A percentile compares a stretch with the other conserved stretches of the same genome.
phyloP scores from a whole-genome alignment of 2,329 filamentous ascomycete species.

The Ophiocordyceps robertsii region DNA sequence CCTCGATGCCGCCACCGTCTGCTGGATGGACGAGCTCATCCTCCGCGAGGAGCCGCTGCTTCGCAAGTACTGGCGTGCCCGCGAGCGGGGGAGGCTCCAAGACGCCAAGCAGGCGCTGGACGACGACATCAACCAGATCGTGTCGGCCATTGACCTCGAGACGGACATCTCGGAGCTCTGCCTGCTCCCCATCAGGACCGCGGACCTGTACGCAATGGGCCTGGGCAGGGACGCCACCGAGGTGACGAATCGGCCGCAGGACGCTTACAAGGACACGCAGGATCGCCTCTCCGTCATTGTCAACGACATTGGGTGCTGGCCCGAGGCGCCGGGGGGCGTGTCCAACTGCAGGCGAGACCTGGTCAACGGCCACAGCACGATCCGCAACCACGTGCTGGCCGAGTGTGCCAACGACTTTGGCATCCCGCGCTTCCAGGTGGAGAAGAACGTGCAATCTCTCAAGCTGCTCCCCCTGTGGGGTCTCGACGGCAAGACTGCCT shows the following conservation, averaged over 20 bases:
- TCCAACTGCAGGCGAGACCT: conserved; percentile 41
- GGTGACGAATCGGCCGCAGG: conserved; percentile 22
- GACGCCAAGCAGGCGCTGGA: conserved; percentile 29
- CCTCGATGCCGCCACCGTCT: conserved; percentile 32
- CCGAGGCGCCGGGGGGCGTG: conserved; percentile 38
- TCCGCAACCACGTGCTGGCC: conserved; percentile 40
- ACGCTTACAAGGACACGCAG: conserved; percentile 30
- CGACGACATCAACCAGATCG: conserved; percentile 19
- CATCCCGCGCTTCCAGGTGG: conserved; percentile 39
- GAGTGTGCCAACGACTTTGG: conserved; percentile 42
- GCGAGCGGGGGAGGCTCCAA: conserved; percentile 26
- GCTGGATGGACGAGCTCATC: conserved; percentile 35
- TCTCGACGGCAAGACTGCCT: conserved; percentile 35
- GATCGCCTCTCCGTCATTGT: conserved; percentile 37
- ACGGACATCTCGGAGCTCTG: conserved; percentile 23
- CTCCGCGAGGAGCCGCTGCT: conserved; percentile 31
- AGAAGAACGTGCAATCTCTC: conserved; percentile 39
- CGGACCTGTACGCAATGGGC: conserved; percentile 28
- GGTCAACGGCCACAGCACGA: conserved; percentile 37
- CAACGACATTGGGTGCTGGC: conserved; percentile 38
- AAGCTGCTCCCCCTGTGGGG: conserved; percentile 42
- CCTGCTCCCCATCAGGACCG: conserved; percentile 22
- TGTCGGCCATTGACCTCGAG: conserved; percentile 22
- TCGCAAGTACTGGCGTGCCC: conserved; percentile 28
- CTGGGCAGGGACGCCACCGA: conserved; percentile 26